Evolutionary conservation across 2,329 filamentous ascomycete genomes (phyloP).

Genomic region (Aureobasidium namibiae): DNA sequence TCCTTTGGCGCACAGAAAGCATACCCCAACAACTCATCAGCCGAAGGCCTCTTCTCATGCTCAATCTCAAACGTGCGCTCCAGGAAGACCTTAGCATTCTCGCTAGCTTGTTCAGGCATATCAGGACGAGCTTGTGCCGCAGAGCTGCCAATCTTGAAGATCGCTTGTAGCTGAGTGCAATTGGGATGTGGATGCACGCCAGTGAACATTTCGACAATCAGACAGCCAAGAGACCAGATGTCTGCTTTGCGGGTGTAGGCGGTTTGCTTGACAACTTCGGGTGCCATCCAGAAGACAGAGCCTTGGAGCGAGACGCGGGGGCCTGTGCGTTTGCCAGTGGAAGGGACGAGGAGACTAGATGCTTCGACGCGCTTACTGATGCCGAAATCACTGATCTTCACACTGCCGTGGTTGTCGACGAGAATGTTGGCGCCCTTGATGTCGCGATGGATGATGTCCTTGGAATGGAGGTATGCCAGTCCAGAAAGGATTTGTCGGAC

Average conservation of each 20-base stretch:
- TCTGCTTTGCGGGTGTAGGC: conserved; percentile 97
- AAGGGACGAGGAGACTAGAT: conserved; percentile 36
- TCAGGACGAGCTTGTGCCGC: conserved; percentile 53
- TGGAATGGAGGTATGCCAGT: conserved; percentile 84
- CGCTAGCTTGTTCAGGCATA: conserved; percentile 76
- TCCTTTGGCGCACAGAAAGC: conserved; percentile 46
- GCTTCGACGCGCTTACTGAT: conserved; percentile 97
- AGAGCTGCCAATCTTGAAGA: conserved; percentile 81
- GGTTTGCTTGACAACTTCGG: conserved; percentile 95
- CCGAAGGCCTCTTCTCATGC: conserved; percentile 82
- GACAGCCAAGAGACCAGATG: conserved; percentile 94
- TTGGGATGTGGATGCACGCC: conserved; percentile 93
- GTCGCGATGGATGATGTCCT: conserved; percentile 95
- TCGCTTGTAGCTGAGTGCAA: conserved; percentile 92
- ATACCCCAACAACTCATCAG: conserved; percentile 80
- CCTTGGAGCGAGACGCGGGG: conserved; percentile 76
- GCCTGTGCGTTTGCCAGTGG: conserved; percentile 43
- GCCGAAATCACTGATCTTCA: conserved; percentile 98
- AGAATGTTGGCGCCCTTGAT: conserved; percentile 99
- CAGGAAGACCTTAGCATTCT: conserved; percentile 77
- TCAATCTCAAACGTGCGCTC: conserved; percentile 91
- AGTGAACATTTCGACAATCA: conserved; percentile 99
- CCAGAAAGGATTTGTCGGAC: conserved; percentile 91
- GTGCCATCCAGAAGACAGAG: conserved; percentile 99
- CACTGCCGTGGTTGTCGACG: conserved; percentile 96